Percentiles rank a stretch among this genome's conserved stretches.
Evolutionary conservation across 1,284 basidiomycete species (phyloP).

Genomic region (Caloboletus inedulis): DNA sequence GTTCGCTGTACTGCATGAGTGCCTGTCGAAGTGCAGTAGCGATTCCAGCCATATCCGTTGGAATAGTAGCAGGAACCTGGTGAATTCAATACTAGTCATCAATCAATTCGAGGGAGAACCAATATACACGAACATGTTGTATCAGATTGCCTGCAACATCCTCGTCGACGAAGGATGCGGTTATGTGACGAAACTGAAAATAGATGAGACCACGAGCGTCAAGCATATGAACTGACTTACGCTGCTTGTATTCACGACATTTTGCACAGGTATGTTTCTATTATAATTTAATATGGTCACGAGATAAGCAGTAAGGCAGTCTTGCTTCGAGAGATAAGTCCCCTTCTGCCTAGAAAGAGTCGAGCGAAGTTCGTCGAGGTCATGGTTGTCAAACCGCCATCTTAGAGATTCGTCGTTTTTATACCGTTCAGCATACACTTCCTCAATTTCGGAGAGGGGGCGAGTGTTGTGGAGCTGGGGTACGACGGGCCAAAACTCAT

Average conservation of each 20-base stretch:
- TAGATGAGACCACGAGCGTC: background rate
- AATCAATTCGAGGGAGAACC: conserved; percentile 3
- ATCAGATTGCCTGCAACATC: conserved; percentile 12
- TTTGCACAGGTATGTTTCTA: background rate
- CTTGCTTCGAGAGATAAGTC: conserved; percentile 18
- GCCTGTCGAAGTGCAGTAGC: conserved; percentile 22
- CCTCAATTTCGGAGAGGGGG: too few species aligned
- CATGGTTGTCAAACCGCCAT: conserved; percentile 14
- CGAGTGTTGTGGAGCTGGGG: conserved; percentile 8
- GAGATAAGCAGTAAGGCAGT: conserved; percentile 32
- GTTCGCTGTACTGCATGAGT: conserved; percentile 14
- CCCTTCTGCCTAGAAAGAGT: background rate
- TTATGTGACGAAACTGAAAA: conserved; percentile 23
- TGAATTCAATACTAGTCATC: background rate
- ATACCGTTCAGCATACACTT: conserved; percentile 1
- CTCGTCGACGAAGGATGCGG: conserved; percentile 11
- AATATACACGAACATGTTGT: too few species aligned
- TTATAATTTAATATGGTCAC: conserved; percentile 22
- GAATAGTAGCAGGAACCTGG: background rate
- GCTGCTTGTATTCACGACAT: conserved; percentile 25
- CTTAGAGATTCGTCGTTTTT: conserved; percentile 6
- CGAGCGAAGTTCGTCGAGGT: background rate
- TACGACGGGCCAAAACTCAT: background rate
- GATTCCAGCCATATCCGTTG: conserved; percentile 10
- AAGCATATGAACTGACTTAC: conserved; percentile 12